Conservation (phyloP, 352 stramenopile genomes). For the Stramenopiles sp. region DNA sequence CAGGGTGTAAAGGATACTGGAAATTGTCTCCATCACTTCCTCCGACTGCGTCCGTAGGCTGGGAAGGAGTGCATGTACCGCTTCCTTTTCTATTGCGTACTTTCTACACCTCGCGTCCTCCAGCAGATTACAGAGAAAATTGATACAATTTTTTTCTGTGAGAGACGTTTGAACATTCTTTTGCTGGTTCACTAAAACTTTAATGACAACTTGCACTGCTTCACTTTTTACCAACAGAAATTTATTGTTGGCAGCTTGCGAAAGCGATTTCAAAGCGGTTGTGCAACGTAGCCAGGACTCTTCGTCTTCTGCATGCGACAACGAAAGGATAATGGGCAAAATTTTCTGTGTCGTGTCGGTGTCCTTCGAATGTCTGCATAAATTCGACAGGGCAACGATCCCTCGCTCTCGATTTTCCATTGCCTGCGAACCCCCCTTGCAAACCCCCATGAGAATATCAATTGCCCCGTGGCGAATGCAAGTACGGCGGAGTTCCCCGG, state of each 20-base stretch:
- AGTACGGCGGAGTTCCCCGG: background rate
- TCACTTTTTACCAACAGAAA: background rate
- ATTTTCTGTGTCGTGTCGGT: background rate
- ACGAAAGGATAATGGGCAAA: constrained; percentile 3
- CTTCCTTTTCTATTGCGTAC: background rate
- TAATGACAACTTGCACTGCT: background rate
- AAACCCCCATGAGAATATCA: background rate
- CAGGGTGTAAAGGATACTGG: background rate
- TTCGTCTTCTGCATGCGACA: background rate
- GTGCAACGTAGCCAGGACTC: background rate
- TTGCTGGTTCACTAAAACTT: background rate
- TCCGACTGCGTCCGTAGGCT: background rate
- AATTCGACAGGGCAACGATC: background rate
- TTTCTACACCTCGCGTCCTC: background rate
- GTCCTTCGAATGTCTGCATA: background rate
- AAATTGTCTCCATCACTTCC: background rate
- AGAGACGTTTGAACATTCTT: background rate
- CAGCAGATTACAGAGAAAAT: background rate
- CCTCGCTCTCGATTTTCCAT: background rate
- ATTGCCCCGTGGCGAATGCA: background rate
- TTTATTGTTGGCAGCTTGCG: background rate
- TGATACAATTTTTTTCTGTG: background rate
- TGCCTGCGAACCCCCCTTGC: background rate
- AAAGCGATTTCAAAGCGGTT: background rate
- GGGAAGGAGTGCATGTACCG: background rate